Base-by-base conservation (phyloP, 2,329 filamentous ascomycete species). In the Fusarium veterinarium region DNA sequence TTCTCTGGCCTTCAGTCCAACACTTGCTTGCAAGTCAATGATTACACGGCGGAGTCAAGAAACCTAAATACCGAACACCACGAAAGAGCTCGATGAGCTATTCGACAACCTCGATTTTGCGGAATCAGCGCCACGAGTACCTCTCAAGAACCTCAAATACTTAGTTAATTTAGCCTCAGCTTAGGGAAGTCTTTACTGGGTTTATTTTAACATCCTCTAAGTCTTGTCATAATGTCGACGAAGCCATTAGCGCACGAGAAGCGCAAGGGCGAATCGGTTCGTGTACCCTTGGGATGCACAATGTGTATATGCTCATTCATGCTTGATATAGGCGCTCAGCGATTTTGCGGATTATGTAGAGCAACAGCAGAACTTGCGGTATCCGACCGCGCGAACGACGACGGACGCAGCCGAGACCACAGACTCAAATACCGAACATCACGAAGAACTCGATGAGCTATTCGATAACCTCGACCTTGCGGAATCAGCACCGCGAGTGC, bases 261-360 rank as follows among this genome's bases (percentile, higher is more conserved):
- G 82, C 92, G 94, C 75, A 94, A 93, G 84, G 95, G 95, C 75
- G 95, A 98, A 84, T 90, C 93, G 69, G 94, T 95, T 89, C 68
- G 88, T 67, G 35, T 42, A 30, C 40, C 8, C 19, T 40, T 8
- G 14, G 19, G 30, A 35, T 16, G 19, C 19, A 11, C 6, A 13
- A 35, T 35, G 14, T 10, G 12, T 23, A 31, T 19, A 53, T 30
- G 9, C 30, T 30, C 35, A 23, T 71, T 78, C 25, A 77, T 58
- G 14, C 35, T 33, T 33, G 53, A 19, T 40, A 75, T 55, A 89
- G 88, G 95, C 95, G 17, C 88, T 99, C 62, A 96, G 93, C 85
- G 96, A 98, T 77, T 99, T 99, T 81, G 95, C 95, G 81, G 96
- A 99, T 79, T 98, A 98, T 79, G 96, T 98, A 74, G 95, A 98